A percentile compares a stretch with the other conserved stretches of the same genome.
These are phyloP conservation scores for Furcasterigmium sp. DNA, from an alignment of 2,329 filamentous ascomycete species.

Conservation along the genomic window DNA sequence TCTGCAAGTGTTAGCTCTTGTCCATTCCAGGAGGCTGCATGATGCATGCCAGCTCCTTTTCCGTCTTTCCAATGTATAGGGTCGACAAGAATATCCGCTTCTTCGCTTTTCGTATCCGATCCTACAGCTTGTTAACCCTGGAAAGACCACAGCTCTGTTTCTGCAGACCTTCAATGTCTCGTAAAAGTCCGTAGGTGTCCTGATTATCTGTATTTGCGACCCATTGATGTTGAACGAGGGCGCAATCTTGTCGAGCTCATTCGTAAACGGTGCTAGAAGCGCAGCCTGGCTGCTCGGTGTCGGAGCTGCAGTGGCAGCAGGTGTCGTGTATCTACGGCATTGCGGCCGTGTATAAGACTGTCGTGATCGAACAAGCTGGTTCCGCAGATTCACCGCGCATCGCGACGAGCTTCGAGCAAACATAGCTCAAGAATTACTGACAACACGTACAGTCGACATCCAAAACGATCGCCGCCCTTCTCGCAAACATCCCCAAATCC, in stretches of 20 bases:
- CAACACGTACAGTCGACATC: too few species aligned
- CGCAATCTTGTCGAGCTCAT: constrained; percentile 80
- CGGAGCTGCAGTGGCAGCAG: constrained; percentile 10
- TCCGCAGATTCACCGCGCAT: constrained; percentile 20
- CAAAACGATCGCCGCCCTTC: too few species aligned
- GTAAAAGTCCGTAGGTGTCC: constrained; percentile 85
- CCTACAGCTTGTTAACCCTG: constrained; percentile 32
- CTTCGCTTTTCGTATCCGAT: constrained; percentile 76
- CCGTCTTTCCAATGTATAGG: constrained; percentile 90
- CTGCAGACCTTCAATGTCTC: constrained; percentile 70
- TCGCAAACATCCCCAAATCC: too few species aligned
- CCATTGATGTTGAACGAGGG: constrained; percentile 85
- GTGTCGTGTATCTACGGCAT: constrained; percentile 11
- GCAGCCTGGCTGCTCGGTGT: constrained; percentile 22
- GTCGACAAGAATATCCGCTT: constrained; percentile 88
- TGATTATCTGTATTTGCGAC: constrained; percentile 73
- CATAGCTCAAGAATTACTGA: constrained; percentile 18
- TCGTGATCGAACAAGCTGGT: constrained; percentile 2
- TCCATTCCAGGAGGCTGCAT: neutral
- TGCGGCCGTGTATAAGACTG: constrained; percentile 5
- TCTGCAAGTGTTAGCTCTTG: constrained; percentile 35
- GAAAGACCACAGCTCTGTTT: neutral
- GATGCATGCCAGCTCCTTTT: constrained; percentile 67
- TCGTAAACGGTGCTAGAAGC: constrained; percentile 48
- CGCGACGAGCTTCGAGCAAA: constrained; percentile 24